A percentile compares a stretch with the other conserved stretches of the same genome.
Conservation (phyloP, 2,329 filamentous ascomycete species). For the Tolypocladium tundrense region DNA sequence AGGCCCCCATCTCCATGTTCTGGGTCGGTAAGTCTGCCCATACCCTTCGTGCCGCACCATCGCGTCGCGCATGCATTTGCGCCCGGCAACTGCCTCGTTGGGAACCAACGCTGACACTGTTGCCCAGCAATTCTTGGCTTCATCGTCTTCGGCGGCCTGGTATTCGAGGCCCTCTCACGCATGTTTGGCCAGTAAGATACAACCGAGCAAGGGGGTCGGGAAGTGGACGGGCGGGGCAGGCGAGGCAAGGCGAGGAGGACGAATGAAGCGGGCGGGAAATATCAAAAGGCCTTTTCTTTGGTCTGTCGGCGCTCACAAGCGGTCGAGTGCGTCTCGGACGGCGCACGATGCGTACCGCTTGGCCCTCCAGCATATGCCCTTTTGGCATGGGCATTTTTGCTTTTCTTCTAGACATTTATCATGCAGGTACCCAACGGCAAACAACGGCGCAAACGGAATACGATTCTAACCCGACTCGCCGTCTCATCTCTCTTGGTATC, state of each 20-base stretch:
- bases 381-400: background rate
- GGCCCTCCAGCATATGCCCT: background rate
- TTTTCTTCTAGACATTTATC: background rate
- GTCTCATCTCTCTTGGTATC: background rate
- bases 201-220: background rate
- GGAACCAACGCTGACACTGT: background rate
- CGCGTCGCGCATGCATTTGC: background rate
- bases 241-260: too few species aligned
- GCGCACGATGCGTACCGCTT: background rate
- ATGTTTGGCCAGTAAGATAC: slow-evolving; percentile 30
- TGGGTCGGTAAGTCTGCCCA: slow-evolving; percentile 47
- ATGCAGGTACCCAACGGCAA: background rate
- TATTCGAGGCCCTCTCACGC: slow-evolving; percentile 47
- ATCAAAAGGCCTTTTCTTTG: background rate
- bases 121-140: slow-evolving; percentile 44
- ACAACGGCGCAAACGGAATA: slow-evolving; percentile 1
- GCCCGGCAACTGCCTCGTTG: background rate
- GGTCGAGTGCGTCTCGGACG: background rate
- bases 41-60: background rate
- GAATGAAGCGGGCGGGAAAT: background rate
- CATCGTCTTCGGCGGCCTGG: slow-evolving; percentile 48
- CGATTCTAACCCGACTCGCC: background rate
- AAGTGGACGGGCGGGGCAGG: too few species aligned
- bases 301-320: background rate
- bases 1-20: slow-evolving; percentile 54